Conservation (phyloP, 768 basidiomycete genomes). For the Boletus tomentosulus region DNA sequence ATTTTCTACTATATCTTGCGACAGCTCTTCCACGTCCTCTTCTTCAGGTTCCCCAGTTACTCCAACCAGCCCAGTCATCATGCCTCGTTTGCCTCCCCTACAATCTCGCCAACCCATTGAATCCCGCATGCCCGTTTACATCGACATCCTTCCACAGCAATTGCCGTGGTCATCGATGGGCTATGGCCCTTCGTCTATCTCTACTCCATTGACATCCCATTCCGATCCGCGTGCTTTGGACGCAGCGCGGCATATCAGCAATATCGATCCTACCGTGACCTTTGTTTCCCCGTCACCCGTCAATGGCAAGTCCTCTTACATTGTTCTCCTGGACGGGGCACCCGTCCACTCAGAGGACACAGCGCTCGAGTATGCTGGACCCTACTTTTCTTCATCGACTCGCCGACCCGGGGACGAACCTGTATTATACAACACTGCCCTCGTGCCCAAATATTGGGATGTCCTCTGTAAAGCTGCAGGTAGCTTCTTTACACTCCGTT, state of each 20-base stretch:
- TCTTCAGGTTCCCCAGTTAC: constrained; percentile 15
- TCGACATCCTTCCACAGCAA: constrained; percentile 30
- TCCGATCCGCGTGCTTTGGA: constrained; percentile 6
- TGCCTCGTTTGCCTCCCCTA: constrained; percentile 21
- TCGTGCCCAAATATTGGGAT: constrained; percentile 66
- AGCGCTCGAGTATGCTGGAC: constrained; percentile 29
- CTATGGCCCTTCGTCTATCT: neutral
- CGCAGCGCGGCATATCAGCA: constrained; percentile 48
- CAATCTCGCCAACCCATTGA: constrained; percentile 20
- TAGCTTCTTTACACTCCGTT: constrained; percentile 26
- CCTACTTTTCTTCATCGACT: constrained; percentile 29
- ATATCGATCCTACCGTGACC: constrained; percentile 66
- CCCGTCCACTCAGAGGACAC: constrained; percentile 52
- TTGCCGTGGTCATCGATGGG: constrained; percentile 7
- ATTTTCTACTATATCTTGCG: constrained; percentile 27
- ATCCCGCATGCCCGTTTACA: constrained; percentile 30
- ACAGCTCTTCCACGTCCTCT: constrained; percentile 18
- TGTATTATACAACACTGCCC: constrained; percentile 53
- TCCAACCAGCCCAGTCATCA: constrained; percentile 12
- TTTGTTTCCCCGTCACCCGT: constrained; percentile 49
- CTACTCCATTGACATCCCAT: constrained; percentile 2
- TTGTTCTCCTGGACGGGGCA: constrained; percentile 46
- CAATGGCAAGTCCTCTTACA: constrained; percentile 51
- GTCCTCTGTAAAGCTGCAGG: constrained; percentile 53
- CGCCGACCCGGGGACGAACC: constrained; percentile 29